A percentile compares a stretch with the other conserved stretches of the same genome.
Conservation (phyloP, 2,329 filamentous ascomycete species). For the Calonectria crousiana region DNA sequence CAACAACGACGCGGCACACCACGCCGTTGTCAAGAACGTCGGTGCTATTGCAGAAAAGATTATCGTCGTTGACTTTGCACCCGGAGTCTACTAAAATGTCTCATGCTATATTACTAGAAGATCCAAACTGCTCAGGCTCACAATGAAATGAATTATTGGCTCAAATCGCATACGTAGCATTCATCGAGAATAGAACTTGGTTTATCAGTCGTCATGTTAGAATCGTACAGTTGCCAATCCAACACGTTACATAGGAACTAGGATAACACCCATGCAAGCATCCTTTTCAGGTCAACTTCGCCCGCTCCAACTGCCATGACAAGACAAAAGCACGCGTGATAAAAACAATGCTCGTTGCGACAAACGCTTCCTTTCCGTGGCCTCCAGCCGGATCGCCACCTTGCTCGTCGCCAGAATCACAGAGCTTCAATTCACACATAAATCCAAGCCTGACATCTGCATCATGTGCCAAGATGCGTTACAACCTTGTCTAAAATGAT, state of each 20-base stretch:
- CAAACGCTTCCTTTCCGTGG: background rate
- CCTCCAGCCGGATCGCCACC: background rate
- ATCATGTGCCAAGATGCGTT: conserved; percentile 3
- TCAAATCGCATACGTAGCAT: background rate
- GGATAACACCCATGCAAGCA: background rate
- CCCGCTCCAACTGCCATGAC: background rate
- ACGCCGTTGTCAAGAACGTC: conserved; percentile 58
- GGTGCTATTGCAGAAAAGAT: conserved; percentile 61
- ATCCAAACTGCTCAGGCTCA: background rate
- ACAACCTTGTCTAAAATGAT: conserved; percentile 8
- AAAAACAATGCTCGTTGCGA: conserved; percentile 22
- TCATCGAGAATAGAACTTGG: background rate
- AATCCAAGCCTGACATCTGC: background rate
- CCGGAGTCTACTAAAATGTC: background rate
- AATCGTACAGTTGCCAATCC: background rate
- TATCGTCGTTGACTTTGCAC: conserved; percentile 68
- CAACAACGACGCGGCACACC: conserved; percentile 72
- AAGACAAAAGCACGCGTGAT: conserved; percentile 14
- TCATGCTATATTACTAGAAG: background rate
- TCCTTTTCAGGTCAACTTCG: background rate
- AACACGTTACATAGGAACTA: background rate
- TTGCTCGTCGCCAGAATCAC: background rate
- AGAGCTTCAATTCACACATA: background rate
- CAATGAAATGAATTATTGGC: background rate
- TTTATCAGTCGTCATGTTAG: background rate